Evolutionary conservation across 371 early-diverging fungal genomes (phyloP), one percentile per base, ranked within the genome.

Genomic region (Dinochytrium kinnereticum): DNA sequence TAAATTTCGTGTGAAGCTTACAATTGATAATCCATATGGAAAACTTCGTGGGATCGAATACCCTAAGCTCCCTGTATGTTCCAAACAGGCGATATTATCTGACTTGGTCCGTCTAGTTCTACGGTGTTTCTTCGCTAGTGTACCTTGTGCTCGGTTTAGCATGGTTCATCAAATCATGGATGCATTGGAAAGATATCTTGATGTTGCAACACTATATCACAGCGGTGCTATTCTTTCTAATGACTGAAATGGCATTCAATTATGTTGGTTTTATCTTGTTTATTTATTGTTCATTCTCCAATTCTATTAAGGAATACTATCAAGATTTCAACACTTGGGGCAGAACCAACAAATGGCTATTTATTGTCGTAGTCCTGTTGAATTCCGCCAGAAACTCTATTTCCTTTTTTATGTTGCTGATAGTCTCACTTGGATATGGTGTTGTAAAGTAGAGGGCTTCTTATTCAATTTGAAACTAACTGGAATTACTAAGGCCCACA

Each of bases 351-450:
- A 59, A n/a, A 21, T 24, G 30, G n/a, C 68, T 81, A 26, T 68
- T 84, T 13, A 78, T 79, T 1, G 64, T 91, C 7, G 91, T 91
- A 7, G 92, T 93, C 15, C 76, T 96, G 53, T 82, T 97, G 44
- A 95, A 95, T 80, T 93, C 97, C 21, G 96, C 90, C 1, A 86
- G 98, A 61, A 96, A 92, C 79, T 94, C 94, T 72, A 81, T 96
- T 71, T 95, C 97, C 1, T 94, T 98, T 80, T 97, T 97, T 71
- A 93, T 98, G 92, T 85, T 98, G 7, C 82, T 97, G 39, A 93
- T 98, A 59, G 97, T 98, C 1, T 89, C 93, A 24, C 89, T 98
- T 78, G 98, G 98, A 13, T 98, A 95, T 78, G 96, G 98, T 66
- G 97, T 98, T 39, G 93, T 95, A 61, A 92, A 89, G 93, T 93